These are phyloP conservation scores for Beta vulgaris DNA, from an alignment of 148 eudicot genomes.

Conservation along the genomic window DNA sequence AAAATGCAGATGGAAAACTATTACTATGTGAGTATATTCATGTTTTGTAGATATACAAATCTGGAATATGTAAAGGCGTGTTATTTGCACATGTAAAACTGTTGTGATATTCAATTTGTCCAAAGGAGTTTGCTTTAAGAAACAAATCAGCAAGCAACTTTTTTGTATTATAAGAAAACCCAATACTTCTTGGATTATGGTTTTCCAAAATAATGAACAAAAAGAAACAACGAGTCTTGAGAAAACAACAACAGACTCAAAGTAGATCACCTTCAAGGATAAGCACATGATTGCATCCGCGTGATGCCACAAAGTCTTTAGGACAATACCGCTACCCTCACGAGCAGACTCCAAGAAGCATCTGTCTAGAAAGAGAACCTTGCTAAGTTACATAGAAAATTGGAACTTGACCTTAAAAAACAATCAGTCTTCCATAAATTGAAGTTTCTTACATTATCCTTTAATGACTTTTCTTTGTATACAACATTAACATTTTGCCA, in stretches of 20 bases:
- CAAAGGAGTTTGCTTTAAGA: no score
- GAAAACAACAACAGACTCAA: no score
- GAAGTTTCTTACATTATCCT: no score
- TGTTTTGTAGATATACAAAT: not conserved
- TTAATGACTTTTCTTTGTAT: no score
- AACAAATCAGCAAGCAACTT: no score
- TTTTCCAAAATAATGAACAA: not conserved
- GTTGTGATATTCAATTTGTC: not conserved
- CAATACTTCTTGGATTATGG: no score
- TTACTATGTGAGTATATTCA: not conserved
- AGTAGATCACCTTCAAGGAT: slow-evolving; percentile 64
- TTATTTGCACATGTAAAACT: not conserved
- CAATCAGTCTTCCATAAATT: not conserved
- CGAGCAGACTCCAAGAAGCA: slow-evolving; percentile 63
- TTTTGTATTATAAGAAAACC: no score
- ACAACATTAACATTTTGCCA: no score
- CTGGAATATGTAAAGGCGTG: not conserved
- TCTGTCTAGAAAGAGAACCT: slow-evolving; percentile 34
- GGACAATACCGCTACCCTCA: slow-evolving; percentile 62
- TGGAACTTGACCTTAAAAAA: not conserved
- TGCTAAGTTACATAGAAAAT: not conserved
- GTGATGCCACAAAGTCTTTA: slow-evolving; percentile 79
- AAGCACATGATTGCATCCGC: slow-evolving; percentile 91
- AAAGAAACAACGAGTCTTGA: not conserved
- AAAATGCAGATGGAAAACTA: not conserved